These are phyloP conservation scores for Neltuma alba DNA, from an alignment of 306 rosid species.

Conservation along the genomic window DNA sequence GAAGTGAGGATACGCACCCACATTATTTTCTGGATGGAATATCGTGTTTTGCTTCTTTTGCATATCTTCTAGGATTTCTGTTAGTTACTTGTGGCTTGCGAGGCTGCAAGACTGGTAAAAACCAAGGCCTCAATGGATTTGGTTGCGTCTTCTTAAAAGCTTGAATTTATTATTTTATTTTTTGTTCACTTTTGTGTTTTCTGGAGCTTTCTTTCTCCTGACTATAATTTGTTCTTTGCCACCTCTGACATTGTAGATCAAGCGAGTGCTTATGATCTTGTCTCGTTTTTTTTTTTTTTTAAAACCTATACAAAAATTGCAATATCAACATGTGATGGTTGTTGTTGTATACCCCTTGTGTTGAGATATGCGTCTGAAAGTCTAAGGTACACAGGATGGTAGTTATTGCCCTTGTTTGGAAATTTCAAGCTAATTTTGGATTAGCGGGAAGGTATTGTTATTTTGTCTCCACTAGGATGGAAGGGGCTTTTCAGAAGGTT, in stretches of 20 bases:
- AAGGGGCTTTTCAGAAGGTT: background rate
- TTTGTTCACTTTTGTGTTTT: background rate
- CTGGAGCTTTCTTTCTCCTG: background rate
- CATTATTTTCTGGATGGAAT: background rate
- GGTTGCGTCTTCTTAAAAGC: slow-evolving; percentile 1
- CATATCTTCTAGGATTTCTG: background rate
- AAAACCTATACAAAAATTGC: background rate
- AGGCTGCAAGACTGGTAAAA: background rate
- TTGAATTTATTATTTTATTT: background rate
- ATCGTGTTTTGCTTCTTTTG: background rate
- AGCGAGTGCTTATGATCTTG: background rate
- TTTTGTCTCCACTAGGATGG: background rate
- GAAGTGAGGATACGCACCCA: background rate
- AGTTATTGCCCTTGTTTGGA: background rate
- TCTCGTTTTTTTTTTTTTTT: background rate
- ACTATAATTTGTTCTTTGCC: background rate
- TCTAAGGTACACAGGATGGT: background rate
- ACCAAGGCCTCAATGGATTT: background rate
- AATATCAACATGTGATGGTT: background rate
- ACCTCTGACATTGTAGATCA: background rate
- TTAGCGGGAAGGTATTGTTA: background rate
- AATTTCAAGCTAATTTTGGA: background rate
- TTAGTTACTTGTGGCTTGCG: background rate
- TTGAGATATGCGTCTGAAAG: background rate
- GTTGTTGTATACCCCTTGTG: background rate